Percentiles rank a stretch among this genome's conserved stretches.
These are phyloP conservation scores for Solanum raphanifolium DNA, from an alignment of 257 asterid genomes.

Conservation along the genomic window DNA sequence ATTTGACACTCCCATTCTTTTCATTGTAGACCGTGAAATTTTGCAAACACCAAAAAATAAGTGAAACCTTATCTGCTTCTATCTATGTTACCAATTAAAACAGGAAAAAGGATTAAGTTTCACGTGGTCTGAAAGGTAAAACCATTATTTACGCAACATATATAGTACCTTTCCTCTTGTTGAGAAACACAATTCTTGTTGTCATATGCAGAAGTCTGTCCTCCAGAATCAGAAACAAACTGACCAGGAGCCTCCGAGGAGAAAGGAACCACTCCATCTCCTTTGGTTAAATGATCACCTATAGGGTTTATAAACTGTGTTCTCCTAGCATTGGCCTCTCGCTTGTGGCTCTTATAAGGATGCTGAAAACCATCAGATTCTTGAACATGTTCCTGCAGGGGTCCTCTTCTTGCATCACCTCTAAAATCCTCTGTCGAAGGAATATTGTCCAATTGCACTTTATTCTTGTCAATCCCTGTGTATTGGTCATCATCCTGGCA, in stretches of 20 bases:
- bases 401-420: slow-evolving; percentile 43
- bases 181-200: slow-evolving; percentile 25
- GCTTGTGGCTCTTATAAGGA: slow-evolving; percentile 36
- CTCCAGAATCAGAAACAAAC: slow-evolving; percentile 26
- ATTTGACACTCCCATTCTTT: background rate
- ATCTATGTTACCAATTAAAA: background rate
- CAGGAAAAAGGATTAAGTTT: background rate
- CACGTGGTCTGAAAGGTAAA: background rate
- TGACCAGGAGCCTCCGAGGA: slow-evolving; percentile 23
- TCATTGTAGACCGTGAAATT: background rate
- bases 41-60: background rate
- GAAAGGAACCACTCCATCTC: slow-evolving; percentile 24
- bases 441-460: slow-evolving; percentile 42
- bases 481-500: slow-evolving; percentile 48
- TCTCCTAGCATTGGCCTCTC: slow-evolving; percentile 35
- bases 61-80: background rate
- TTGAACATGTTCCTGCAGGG: slow-evolving; percentile 36
- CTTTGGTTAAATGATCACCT: slow-evolving; percentile 18
- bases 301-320: slow-evolving; percentile 21
- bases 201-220: slow-evolving; percentile 12
- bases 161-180: slow-evolving; percentile 49
- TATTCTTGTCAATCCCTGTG: slow-evolving; percentile 16
- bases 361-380: slow-evolving; percentile 23
- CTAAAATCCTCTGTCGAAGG: slow-evolving; percentile 19
- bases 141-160: background rate